Percentiles rank a stretch among this genome's conserved stretches.
phyloP scores from a whole-genome alignment of 2,329 filamentous ascomycete species.

The Chlorencoelia australis region DNA sequence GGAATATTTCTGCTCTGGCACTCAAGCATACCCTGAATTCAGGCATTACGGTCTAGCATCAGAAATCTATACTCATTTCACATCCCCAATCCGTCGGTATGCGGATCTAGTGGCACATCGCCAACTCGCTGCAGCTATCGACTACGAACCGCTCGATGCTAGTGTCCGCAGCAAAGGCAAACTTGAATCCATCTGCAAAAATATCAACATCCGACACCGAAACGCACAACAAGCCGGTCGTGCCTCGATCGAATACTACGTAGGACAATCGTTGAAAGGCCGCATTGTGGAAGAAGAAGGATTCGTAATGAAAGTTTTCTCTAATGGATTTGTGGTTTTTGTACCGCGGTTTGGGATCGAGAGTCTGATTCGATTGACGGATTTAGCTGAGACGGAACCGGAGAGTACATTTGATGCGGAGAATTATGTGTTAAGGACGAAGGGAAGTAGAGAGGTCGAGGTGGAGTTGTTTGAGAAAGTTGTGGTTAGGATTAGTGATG shows the following conservation, averaged over 20 bases:
- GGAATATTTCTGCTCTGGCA: slow-evolving; percentile 94
- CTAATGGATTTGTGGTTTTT: slow-evolving; percentile 93
- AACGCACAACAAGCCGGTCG: slow-evolving; percentile 94
- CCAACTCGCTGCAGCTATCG: slow-evolving; percentile 90
- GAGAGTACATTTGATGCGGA: slow-evolving; percentile 79
- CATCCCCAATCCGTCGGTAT: slow-evolving; percentile 91
- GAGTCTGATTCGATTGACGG: slow-evolving; percentile 75
- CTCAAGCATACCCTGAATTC: slow-evolving; percentile 88
- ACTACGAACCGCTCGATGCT: slow-evolving; percentile 78
- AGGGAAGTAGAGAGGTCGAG: slow-evolving; percentile 42
- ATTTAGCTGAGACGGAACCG: slow-evolving; percentile 68
- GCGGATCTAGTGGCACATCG: slow-evolving; percentile 92
- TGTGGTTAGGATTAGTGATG: slow-evolving; percentile 76
- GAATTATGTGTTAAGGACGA: slow-evolving; percentile 63
- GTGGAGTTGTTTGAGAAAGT: slow-evolving; percentile 92
- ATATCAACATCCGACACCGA: slow-evolving; percentile 94
- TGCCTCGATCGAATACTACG: slow-evolving; percentile 94
- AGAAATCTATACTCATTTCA: slow-evolving; percentile 98
- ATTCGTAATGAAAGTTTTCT: slow-evolving; percentile 95
- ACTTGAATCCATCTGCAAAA: slow-evolving; percentile 90
- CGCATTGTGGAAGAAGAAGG: slow-evolving; percentile 71
- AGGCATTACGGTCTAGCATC: slow-evolving; percentile 93
- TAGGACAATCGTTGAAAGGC: slow-evolving; percentile 87
- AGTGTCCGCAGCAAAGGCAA: slow-evolving; percentile 72
- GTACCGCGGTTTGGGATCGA: slow-evolving; percentile 95